Conservation (phyloP, 441 rosid genomes). For the Arabidopsis lyrata region DNA sequence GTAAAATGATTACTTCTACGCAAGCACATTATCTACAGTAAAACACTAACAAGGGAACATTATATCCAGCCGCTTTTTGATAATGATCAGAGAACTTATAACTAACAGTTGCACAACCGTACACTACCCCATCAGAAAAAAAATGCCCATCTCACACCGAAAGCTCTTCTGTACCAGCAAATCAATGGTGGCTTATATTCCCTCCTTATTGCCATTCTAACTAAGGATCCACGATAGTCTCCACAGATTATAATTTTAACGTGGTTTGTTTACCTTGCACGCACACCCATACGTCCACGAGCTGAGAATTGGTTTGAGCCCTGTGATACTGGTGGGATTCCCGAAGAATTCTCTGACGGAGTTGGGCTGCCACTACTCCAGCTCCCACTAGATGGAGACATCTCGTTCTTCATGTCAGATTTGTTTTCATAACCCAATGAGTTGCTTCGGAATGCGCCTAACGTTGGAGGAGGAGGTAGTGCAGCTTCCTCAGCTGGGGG, state of each 20-base stretch:
- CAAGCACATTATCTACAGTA: slow-evolving; percentile 25
- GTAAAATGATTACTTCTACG: slow-evolving; percentile 15
- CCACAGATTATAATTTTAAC: neutral
- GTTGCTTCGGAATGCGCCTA: slow-evolving; percentile 70
- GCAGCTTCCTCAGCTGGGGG: slow-evolving; percentile 84
- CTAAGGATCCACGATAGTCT: slow-evolving; percentile 1
- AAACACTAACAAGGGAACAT: neutral
- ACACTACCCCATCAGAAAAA: slow-evolving; percentile 2
- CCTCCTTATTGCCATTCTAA: slow-evolving; percentile 15
- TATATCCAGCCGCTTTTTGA: neutral
- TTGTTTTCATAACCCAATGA: slow-evolving; percentile 65
- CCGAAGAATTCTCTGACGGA: slow-evolving; percentile 61
- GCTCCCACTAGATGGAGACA: slow-evolving; percentile 55
- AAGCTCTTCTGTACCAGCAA: slow-evolving; percentile 4
- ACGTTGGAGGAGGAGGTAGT: slow-evolving; percentile 87
- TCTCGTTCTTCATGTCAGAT: slow-evolving; percentile 61
- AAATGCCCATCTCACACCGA: neutral
- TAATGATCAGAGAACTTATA: neutral
- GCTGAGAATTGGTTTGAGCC: slow-evolving; percentile 50
- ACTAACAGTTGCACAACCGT: neutral
- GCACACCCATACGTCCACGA: slow-evolving; percentile 47
- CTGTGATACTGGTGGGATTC: slow-evolving; percentile 86
- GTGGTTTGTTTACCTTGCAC: slow-evolving; percentile 42
- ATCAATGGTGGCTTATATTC: slow-evolving; percentile 7
- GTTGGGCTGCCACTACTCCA: slow-evolving; percentile 64